These are phyloP conservation scores for Fusarium globosum DNA, from an alignment of 2,329 filamentous ascomycete genomes.

Conservation along the genomic window DNA sequence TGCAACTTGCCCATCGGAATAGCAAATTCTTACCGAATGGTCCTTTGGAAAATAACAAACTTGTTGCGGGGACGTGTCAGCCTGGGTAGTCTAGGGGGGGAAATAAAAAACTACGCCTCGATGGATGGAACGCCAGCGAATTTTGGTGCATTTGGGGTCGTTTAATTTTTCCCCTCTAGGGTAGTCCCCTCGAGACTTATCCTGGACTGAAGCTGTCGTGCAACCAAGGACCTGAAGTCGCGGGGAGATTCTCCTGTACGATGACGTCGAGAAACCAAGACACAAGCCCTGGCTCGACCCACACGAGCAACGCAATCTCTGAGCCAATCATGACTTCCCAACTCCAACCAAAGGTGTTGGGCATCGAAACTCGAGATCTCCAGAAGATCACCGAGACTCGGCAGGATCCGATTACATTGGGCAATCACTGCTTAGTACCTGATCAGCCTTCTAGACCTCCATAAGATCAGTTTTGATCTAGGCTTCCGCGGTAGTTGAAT, in stretches of 20 bases:
- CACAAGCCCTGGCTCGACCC: conserved; percentile 22
- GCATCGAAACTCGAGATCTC: conserved; percentile 21
- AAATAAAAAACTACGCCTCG: too few relatives aligned
- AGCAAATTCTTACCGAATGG: not conserved
- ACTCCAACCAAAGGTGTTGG: not conserved
- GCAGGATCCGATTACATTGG: conserved; percentile 34
- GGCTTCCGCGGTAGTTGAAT: not conserved
- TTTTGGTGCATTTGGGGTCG: too few relatives aligned
- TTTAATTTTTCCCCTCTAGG: not conserved
- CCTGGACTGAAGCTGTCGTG: conserved; percentile 27
- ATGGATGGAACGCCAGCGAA: too few relatives aligned
- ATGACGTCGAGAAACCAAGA: conserved; percentile 40
- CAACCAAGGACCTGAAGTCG: conserved; percentile 35
- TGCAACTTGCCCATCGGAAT: not conserved
- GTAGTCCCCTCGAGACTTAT: not conserved
- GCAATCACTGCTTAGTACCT: conserved; percentile 32
- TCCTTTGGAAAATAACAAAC: conserved; percentile 3
- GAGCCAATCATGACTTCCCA: conserved; percentile 21
- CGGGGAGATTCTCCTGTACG: conserved; percentile 27
- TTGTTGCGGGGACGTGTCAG: not conserved
- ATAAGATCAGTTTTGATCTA: not conserved
- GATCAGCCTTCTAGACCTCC: conserved; percentile 2
- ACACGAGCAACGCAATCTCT: not conserved
- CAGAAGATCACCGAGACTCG: conserved; percentile 40
- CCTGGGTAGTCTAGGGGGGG: not conserved